These are phyloP conservation scores for Cytospora leucostoma DNA, from an alignment of 2,329 filamentous ascomycete species.

Conservation along the genomic window DNA sequence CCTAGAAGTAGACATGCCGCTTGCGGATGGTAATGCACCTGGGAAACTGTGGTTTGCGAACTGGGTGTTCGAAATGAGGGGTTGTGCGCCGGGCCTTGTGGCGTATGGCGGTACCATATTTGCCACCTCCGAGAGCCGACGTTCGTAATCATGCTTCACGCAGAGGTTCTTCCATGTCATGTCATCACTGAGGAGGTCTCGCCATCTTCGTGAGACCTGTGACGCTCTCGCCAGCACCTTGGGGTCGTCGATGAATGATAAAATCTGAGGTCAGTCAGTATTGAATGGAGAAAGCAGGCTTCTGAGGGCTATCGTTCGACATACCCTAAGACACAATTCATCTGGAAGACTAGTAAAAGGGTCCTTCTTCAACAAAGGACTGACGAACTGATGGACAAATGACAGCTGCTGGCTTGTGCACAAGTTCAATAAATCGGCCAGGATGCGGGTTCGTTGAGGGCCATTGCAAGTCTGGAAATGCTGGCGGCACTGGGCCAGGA, in stretches of 20 bases:
- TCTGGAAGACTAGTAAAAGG: conserved; percentile 91
- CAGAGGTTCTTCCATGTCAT: conserved; percentile 98
- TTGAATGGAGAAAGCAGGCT: not conserved
- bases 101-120: conserved; percentile 37
- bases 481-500: conserved; percentile 75
- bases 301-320: conserved; percentile 34
- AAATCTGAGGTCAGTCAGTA: conserved; percentile 60
- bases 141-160: conserved; percentile 87
- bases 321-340: conserved; percentile 85
- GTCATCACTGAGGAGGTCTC: conserved; percentile 90
- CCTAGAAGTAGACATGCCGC: conserved; percentile 45
- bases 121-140: conserved; percentile 56
- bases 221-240: conserved; percentile 90
- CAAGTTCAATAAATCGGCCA: conserved; percentile 87
- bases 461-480: conserved; percentile 79
- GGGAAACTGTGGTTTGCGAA: conserved; percentile 47
- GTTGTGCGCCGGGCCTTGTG: conserved; percentile 37
- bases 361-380: conserved; percentile 91
- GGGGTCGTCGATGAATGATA: conserved; percentile 96
- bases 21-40: conserved; percentile 42
- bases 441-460: conserved; percentile 74
- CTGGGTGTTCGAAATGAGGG: conserved; percentile 39
- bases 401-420: conserved; percentile 95
- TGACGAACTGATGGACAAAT: conserved; percentile 95
- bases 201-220: conserved; percentile 94